Conservation (phyloP, 2,329 filamentous ascomycete genomes). For the Bipolaris victoriae region DNA sequence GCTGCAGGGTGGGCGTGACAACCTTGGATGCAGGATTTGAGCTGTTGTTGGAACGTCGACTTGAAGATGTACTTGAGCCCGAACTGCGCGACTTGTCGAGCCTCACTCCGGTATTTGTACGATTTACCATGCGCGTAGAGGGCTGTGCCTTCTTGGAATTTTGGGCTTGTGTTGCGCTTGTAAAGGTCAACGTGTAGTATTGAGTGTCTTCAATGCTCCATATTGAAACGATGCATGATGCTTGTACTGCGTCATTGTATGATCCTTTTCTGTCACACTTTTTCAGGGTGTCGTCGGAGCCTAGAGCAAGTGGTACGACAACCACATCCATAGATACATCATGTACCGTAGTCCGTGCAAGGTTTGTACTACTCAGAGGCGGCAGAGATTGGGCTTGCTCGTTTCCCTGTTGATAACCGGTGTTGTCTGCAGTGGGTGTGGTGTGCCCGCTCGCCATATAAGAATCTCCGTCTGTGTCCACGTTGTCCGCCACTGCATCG, state of each 20-base stretch:
- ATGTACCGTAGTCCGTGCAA: slow-evolving; percentile 54
- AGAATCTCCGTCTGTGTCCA: slow-evolving; percentile 19
- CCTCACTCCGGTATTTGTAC: slow-evolving; percentile 44
- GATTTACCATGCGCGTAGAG: slow-evolving; percentile 52
- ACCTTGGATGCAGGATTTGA: slow-evolving; percentile 49
- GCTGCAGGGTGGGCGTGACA: slow-evolving; percentile 62
- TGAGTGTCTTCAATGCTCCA: slow-evolving; percentile 72
- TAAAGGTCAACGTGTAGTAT: slow-evolving; percentile 79
- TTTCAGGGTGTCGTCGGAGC: slow-evolving; percentile 15
- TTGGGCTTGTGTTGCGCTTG: slow-evolving; percentile 56
- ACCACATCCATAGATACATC: slow-evolving; percentile 73
- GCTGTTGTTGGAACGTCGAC: slow-evolving; percentile 36
- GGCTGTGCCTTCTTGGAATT: slow-evolving; percentile 21
- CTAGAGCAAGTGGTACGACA: slow-evolving; percentile 56
- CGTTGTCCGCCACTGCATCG: slow-evolving; percentile 35
- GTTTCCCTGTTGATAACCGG: slow-evolving; percentile 11
- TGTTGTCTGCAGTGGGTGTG: slow-evolving; percentile 35
- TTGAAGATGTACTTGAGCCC: slow-evolving; percentile 51
- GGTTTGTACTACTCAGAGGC: slow-evolving; percentile 44
- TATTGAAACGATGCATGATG: slow-evolving; percentile 78
- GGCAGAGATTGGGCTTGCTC: slow-evolving; percentile 21
- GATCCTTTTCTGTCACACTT: slow-evolving; percentile 23
- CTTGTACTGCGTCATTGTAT: slow-evolving; percentile 55
- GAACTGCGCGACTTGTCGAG: slow-evolving; percentile 45
- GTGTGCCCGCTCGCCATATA: slow-evolving; percentile 33